Conservation (phyloP, 306 rosid species). For the Abrus pulchellus region DNA sequence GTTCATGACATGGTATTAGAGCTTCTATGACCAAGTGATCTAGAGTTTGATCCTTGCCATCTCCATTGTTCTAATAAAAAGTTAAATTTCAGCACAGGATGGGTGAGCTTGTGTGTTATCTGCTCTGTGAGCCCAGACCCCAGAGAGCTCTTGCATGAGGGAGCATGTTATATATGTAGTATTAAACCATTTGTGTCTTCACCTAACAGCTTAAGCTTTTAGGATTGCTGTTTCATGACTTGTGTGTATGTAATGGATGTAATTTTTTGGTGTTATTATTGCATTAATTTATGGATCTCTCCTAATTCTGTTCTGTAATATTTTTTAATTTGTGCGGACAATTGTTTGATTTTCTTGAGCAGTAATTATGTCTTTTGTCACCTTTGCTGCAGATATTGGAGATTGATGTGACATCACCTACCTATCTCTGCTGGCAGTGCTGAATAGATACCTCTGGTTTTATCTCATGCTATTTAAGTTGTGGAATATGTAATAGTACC, state of each 20-base stretch:
- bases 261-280: slow-evolving; percentile 13
- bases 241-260: slow-evolving; percentile 4
- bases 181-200: slow-evolving; percentile 1
- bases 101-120: background rate
- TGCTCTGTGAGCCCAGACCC: background rate
- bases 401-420: slow-evolving; percentile 26
- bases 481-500: slow-evolving; percentile 29
- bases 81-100: background rate
- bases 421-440: slow-evolving; percentile 16
- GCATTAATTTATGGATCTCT: slow-evolving; percentile 32
- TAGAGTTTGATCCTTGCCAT: too few relatives aligned
- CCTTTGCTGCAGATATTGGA: slow-evolving; percentile 53
- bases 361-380: slow-evolving; percentile 27
- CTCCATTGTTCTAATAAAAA: too few relatives aligned
- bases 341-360: slow-evolving; percentile 41
- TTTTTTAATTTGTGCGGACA: slow-evolving; percentile 17
- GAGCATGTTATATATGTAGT: background rate
- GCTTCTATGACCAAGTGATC: too few relatives aligned
- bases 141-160: background rate
- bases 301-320: slow-evolving; percentile 36
- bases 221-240: background rate
- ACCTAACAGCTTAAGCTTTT: background rate
- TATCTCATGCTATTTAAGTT: slow-evolving; percentile 23
- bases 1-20: background rate
- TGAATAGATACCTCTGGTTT: slow-evolving; percentile 31